Evolutionary conservation across 2,329 filamentous ascomycete genomes (phyloP).

Genomic region (Colletotrichum coccodes): DNA sequence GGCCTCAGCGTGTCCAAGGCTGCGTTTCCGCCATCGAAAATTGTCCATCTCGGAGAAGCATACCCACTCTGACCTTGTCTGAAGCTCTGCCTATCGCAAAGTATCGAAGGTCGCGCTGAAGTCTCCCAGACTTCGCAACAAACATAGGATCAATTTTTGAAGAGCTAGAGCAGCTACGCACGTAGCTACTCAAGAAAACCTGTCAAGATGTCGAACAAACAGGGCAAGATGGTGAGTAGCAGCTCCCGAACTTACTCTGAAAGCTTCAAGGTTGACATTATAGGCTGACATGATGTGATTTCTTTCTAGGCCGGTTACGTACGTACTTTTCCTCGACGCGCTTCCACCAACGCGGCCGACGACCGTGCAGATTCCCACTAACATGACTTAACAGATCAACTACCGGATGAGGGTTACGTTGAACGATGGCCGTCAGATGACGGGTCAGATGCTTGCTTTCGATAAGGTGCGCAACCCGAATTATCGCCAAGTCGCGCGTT

Average conservation of each 20-base stretch:
- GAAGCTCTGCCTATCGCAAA: conserved; percentile 47
- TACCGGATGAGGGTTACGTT: conserved; percentile 98
- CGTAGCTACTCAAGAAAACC: conserved; percentile 42
- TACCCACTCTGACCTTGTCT: conserved; percentile 50
- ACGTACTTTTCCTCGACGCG: conserved; percentile 51
- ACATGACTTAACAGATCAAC: conserved; percentile 79
- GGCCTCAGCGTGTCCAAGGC: conserved; percentile 46
- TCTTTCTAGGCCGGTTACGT: conserved; percentile 74
- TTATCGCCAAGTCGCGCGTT: conserved; percentile 8
- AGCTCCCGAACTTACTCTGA: conserved; percentile 47
- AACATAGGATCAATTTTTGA: conserved; percentile 56
- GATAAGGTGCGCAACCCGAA: conserved; percentile 76
- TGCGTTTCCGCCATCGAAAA: conserved; percentile 55
- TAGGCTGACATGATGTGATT: conserved; percentile 67
- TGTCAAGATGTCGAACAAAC: conserved; percentile 83
- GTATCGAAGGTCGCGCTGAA: conserved; percentile 54
- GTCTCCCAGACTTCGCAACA: conserved; percentile 47
- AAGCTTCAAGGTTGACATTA: conserved; percentile 60
- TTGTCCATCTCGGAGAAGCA: conserved; percentile 44
- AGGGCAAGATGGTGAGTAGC: conserved; percentile 97
- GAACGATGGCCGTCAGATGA: conserved; percentile 95
- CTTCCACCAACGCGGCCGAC: not conserved
- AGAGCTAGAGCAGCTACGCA: conserved; percentile 44
- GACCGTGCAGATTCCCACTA: not conserved
- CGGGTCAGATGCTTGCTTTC: conserved; percentile 97